Conservation (phyloP, 2,329 filamentous ascomycete species). For the Fusarium sp. region DNA sequence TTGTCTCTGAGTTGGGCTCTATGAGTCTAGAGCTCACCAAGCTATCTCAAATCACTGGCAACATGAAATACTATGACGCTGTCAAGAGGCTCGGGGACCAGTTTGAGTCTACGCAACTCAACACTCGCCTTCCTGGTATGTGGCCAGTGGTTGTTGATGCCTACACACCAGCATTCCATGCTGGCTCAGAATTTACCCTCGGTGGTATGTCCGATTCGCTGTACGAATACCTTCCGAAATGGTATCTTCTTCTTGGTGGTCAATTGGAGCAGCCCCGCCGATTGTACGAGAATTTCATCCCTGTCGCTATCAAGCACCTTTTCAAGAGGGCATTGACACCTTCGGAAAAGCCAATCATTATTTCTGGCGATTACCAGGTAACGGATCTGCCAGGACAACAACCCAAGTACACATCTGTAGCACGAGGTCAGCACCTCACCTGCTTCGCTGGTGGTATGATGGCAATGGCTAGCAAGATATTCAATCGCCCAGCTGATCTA, state of each 20-base stretch:
- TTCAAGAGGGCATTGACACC: slow-evolving; percentile 75
- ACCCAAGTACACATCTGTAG: slow-evolving; percentile 49
- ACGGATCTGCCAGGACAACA: slow-evolving; percentile 35
- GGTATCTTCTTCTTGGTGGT: slow-evolving; percentile 75
- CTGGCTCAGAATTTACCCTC: slow-evolving; percentile 62
- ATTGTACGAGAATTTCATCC: slow-evolving; percentile 54
- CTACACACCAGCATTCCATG: slow-evolving; percentile 44
- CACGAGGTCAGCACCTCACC: slow-evolving; percentile 66
- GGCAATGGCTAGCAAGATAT: slow-evolving; percentile 69
- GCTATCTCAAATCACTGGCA: slow-evolving; percentile 71
- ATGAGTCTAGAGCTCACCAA: slow-evolving; percentile 72
- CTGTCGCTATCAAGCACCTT: slow-evolving; percentile 66
- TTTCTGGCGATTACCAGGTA: slow-evolving; percentile 66
- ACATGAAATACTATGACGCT: slow-evolving; percentile 71
- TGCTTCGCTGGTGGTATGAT: slow-evolving; percentile 78
- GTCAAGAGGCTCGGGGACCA: slow-evolving; percentile 67
- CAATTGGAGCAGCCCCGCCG: slow-evolving; percentile 47
- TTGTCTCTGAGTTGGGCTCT: slow-evolving; percentile 58
- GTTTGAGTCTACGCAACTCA: slow-evolving; percentile 64
- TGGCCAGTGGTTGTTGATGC: slow-evolving; percentile 68
- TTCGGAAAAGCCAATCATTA: slow-evolving; percentile 67
- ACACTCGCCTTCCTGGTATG: slow-evolving; percentile 69
- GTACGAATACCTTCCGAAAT: slow-evolving; percentile 75
- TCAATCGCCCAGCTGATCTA: slow-evolving; percentile 66
- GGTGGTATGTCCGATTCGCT: slow-evolving; percentile 68